phyloP scores from a whole-genome alignment of 208 protist species.

The Blastocrithidia nonstop region DNA sequence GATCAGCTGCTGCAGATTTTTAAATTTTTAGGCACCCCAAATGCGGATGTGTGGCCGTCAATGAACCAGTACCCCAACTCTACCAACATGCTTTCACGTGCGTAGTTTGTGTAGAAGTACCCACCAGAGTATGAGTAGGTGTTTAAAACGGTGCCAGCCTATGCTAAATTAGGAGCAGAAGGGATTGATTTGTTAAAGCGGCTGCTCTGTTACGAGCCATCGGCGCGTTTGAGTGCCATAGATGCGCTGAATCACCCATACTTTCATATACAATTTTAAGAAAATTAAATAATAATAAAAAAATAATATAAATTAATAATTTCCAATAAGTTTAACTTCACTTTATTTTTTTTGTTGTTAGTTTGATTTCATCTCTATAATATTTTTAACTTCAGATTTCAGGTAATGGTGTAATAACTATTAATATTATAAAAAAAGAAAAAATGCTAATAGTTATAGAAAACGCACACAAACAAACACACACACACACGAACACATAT shows the following conservation, averaged over 20 bases:
- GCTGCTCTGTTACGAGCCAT: constrained; percentile 64
- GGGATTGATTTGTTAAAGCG: constrained; percentile 43
- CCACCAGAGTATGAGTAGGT: constrained; percentile 27
- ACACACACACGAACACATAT: background rate
- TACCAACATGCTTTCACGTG: constrained; percentile 53
- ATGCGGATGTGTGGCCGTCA: constrained; percentile 84
- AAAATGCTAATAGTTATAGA: background rate
- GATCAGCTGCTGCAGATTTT: constrained; percentile 96
- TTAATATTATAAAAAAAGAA: constrained; percentile 4
- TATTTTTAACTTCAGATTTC: background rate
- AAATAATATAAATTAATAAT: no score
- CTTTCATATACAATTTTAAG: constrained; percentile 50
- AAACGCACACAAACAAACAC: background rate
- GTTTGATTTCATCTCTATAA: background rate
- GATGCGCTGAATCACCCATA: constrained; percentile 76
- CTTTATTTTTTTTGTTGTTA: background rate
- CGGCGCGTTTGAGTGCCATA: constrained; percentile 51
- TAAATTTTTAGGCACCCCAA: constrained; percentile 87
- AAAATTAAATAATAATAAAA: background rate
- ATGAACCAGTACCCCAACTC: constrained; percentile 74
- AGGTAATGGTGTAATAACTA: background rate
- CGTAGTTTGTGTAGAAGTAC: constrained; percentile 47
- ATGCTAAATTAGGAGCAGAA: constrained; percentile 44
- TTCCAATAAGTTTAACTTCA: background rate
- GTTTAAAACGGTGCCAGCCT: constrained; percentile 17